Evolutionary conservation across 2,329 filamentous ascomycete genomes (phyloP).

Genomic region (Diaporthe sp.): DNA sequence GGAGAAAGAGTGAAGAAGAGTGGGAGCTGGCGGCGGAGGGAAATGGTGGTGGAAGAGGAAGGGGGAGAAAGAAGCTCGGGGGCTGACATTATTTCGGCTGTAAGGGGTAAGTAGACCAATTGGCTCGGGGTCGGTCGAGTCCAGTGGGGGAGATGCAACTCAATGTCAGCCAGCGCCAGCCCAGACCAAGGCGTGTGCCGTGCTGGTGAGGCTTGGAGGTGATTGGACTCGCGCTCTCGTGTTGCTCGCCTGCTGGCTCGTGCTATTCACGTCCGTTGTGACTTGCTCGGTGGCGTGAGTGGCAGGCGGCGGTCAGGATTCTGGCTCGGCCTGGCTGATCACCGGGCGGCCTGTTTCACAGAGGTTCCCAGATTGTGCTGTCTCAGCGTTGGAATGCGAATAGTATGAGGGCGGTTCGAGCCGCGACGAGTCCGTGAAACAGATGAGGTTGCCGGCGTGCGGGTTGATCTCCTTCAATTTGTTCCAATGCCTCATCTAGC

Average conservation of each 20-base stretch:
- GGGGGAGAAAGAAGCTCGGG: conserved; percentile 30
- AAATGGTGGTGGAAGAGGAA: conserved; percentile 31
- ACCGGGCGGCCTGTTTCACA: conserved; percentile 33
- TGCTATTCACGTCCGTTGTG: conserved; percentile 13
- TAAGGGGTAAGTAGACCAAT: conserved; percentile 27
- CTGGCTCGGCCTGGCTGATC: not conserved
- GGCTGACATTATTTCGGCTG: conserved; percentile 36
- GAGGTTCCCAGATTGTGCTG: conserved; percentile 27
- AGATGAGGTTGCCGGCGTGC: not conserved
- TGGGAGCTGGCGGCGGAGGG: conserved; percentile 36
- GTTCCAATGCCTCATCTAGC: not conserved
- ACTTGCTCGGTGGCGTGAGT: conserved; percentile 27
- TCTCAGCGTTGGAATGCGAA: conserved; percentile 31
- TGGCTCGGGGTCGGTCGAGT: conserved; percentile 29
- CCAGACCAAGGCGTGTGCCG: conserved; percentile 32
- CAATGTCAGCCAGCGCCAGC: conserved; percentile 29
- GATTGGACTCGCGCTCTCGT: conserved; percentile 11
- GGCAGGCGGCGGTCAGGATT: conserved; percentile 17
- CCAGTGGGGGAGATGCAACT: conserved; percentile 9
- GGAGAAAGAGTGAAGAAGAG: not conserved
- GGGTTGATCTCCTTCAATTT: not conserved
- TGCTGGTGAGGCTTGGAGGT: conserved; percentile 3
- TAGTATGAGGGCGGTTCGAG: conserved; percentile 1
- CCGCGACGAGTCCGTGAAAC: not conserved
- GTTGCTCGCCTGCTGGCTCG: conserved; percentile 8